Conservation (phyloP, 2,329 filamentous ascomycete species). For the Beauveria brongniartii region DNA sequence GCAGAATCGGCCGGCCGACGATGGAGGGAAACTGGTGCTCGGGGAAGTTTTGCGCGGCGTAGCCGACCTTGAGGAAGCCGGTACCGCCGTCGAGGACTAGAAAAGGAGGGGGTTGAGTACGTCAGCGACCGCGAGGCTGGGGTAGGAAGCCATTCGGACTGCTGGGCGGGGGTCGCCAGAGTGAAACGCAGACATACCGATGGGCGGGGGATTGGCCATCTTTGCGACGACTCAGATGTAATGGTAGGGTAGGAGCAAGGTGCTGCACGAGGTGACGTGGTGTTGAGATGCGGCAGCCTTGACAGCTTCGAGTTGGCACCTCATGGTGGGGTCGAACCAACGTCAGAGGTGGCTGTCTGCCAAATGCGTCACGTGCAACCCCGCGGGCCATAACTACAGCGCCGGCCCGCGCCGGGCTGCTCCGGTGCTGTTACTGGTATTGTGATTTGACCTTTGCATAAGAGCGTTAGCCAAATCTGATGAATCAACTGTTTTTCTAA, state of each 20-base stretch:
- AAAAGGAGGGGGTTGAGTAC: conserved; percentile 28
- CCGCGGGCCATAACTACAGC: conserved; percentile 16
- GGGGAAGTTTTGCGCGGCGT: conserved; percentile 98
- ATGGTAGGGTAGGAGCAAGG: not conserved
- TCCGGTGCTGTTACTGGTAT: not conserved
- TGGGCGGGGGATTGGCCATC: conserved; percentile 46
- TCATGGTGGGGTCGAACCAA: conserved; percentile 27
- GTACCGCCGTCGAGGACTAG: conserved; percentile 95
- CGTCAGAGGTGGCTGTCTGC: conserved; percentile 28
- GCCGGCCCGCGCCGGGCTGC: conserved; percentile 1
- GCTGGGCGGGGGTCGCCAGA: conserved; percentile 3
- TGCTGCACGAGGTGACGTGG: conserved; percentile 9
- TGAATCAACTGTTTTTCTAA: not conserved
- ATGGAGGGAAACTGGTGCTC: conserved; percentile 98
- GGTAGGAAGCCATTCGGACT: conserved; percentile 13
- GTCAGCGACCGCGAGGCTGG: conserved; percentile 17
- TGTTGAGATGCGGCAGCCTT: conserved; percentile 4
- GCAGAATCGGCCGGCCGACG: conserved; percentile 92
- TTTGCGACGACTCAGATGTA: conserved; percentile 19
- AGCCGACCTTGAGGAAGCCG: conserved; percentile 98
- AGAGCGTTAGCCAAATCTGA: not conserved
- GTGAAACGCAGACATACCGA: conserved; percentile 34
- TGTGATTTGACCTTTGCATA: not conserved
- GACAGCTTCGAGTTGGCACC: conserved; percentile 1
- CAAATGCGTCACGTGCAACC: conserved; percentile 31